These are phyloP conservation scores for Naganishia vaughanmartiniae DNA, from an alignment of 768 basidiomycete species.

Conservation along the genomic window DNA sequence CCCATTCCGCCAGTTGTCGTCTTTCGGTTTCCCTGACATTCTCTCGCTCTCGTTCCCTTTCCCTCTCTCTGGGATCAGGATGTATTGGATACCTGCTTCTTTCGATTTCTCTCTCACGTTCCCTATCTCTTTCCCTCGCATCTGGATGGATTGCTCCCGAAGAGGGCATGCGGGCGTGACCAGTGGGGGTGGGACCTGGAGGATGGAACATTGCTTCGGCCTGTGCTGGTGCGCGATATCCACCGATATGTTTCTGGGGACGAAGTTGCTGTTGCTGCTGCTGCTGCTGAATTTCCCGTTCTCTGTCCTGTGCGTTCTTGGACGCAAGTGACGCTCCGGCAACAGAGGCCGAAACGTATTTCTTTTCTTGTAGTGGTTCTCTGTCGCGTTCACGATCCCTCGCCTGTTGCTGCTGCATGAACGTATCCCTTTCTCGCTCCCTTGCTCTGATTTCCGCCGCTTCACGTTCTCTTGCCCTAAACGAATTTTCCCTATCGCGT, in stretches of 20 bases:
- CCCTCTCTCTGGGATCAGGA: slow-evolving; percentile 3
- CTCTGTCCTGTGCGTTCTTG: neutral
- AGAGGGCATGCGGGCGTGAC: neutral
- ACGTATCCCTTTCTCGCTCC: neutral
- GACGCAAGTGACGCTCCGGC: neutral
- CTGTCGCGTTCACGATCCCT: slow-evolving; percentile 15
- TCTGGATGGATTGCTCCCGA: neutral
- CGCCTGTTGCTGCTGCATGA: neutral
- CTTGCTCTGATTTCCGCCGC: neutral
- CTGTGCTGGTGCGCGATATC: slow-evolving; percentile 2
- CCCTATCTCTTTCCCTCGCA: slow-evolving; percentile 1
- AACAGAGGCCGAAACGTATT: slow-evolving; percentile 9
- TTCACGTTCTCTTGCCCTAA: neutral
- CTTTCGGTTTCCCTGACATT: slow-evolving; percentile 10
- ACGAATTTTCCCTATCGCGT: neutral
- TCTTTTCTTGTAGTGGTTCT: slow-evolving; percentile 5
- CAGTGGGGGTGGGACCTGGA: neutral
- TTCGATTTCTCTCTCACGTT: neutral
- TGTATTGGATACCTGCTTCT: slow-evolving; percentile 3
- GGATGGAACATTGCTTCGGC: slow-evolving; percentile 6
- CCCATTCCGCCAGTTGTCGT: slow-evolving; percentile 2
- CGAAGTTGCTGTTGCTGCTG: slow-evolving; percentile 12
- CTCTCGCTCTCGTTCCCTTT: slow-evolving; percentile 21
- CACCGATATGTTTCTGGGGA: neutral
- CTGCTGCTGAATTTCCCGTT: slow-evolving; percentile 1